These are phyloP conservation scores for Nevesoporus exiguus DNA, from an alignment of 768 basidiomycete genomes.

Conservation along the genomic window DNA sequence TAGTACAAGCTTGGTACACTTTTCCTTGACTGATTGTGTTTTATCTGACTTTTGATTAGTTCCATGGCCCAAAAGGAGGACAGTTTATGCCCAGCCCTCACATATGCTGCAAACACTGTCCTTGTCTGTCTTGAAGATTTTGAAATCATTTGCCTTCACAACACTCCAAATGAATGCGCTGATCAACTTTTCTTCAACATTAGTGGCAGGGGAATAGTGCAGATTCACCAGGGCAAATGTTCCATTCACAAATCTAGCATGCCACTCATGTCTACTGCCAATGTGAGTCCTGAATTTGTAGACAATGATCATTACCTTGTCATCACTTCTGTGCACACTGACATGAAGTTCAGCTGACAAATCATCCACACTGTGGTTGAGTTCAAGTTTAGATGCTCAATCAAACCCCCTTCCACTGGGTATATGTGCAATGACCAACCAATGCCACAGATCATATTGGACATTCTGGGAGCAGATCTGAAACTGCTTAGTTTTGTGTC, in stretches of 20 bases:
- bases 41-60: too few species aligned
- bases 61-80: not conserved
- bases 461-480: too few species aligned
- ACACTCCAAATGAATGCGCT: not conserved
- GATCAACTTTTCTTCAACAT: not conserved
- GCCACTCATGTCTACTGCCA: not conserved
- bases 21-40: too few species aligned
- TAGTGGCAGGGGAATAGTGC: not conserved
- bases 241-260: not conserved
- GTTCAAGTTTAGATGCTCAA: not conserved
- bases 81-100: not conserved
- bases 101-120: not conserved
- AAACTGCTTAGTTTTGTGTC: slow-evolving; percentile 94
- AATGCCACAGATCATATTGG: too few species aligned
- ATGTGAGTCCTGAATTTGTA: not conserved
- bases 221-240: not conserved
- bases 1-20: too few species aligned
- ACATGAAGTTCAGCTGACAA: not conserved
- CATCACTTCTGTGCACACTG: not conserved
- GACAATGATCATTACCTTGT: not conserved
- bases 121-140: not conserved
- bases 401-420: not conserved
- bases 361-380: not conserved
- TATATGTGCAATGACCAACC: too few species aligned
- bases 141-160: not conserved